Evolutionary conservation across 2,329 filamentous ascomycete genomes (phyloP).

Genomic region (Ceratocystis lukuohia): DNA sequence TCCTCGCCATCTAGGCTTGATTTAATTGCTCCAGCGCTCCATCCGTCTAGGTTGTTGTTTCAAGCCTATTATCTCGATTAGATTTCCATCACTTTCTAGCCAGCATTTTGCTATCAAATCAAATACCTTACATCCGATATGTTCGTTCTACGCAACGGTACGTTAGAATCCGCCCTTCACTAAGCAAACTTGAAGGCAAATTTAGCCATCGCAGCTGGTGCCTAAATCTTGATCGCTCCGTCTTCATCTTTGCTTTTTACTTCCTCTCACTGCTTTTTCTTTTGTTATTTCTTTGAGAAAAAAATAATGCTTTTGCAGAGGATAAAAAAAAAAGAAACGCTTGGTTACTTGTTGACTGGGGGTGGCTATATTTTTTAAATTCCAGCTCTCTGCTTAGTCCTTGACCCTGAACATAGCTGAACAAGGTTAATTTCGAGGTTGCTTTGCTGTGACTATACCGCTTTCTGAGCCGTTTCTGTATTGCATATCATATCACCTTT

Average conservation of each 20-base stretch:
- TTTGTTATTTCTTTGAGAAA: neutral
- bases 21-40: neutral
- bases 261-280: neutral
- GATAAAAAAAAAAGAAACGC: neutral
- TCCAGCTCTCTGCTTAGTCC: neutral
- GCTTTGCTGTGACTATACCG: neutral
- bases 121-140: constrained; percentile 22
- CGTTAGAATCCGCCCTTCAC: constrained; percentile 24
- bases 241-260: neutral
- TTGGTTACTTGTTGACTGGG: neutral
- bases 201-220: too few relatives aligned
- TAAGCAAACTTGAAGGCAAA: constrained; percentile 7
- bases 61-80: neutral
- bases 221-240: too few relatives aligned
- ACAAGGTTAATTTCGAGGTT: neutral
- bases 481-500: constrained; percentile 3
- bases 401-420: neutral
- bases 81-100: neutral
- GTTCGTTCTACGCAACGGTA: constrained; percentile 35
- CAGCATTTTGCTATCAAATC: neutral
- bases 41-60: neutral
- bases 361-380: constrained; percentile 12
- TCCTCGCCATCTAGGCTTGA: neutral
- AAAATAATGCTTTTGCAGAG: neutral
- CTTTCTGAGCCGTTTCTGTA: neutral